Evolutionary conservation across 306 rosid species (phyloP).

Genomic region (Casuarina glauca): DNA sequence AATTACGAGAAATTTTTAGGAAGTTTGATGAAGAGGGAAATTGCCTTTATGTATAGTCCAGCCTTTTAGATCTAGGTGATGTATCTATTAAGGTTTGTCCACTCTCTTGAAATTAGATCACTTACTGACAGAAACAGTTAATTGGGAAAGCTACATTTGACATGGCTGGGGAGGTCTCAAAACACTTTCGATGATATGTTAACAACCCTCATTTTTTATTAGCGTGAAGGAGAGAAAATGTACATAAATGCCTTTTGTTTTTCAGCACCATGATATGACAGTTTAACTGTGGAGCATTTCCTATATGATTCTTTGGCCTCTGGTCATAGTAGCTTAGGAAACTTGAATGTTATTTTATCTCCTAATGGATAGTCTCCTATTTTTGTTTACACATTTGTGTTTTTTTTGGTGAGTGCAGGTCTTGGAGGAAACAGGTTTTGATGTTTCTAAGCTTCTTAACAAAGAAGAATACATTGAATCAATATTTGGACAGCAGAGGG

Average conservation of each 20-base stretch:
- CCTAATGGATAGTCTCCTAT: not conserved
- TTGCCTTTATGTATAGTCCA: not conserved
- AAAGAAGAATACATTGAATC: slow-evolving; percentile 76
- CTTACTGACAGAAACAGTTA: not conserved
- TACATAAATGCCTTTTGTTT: not conserved
- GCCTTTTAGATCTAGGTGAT: not conserved
- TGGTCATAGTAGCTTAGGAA: not conserved
- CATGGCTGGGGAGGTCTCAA: not conserved
- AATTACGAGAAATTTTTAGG: not conserved
- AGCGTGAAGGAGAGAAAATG: slow-evolving; percentile 2
- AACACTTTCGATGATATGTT: not conserved
- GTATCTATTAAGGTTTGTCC: not conserved
- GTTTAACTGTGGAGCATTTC: slow-evolving; percentile 4
- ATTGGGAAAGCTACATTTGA: not conserved
- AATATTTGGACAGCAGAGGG: slow-evolving; percentile 92
- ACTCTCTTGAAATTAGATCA: not conserved
- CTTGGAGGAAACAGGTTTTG: slow-evolving; percentile 95
- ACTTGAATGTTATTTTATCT: not conserved
- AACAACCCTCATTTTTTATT: not conserved
- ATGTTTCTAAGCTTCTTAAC: slow-evolving; percentile 65
- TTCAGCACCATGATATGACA: not conserved
- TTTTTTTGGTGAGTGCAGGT: slow-evolving; percentile 59
- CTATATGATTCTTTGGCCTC: not conserved
- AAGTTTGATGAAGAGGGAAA: not conserved
- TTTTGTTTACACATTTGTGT: slow-evolving; percentile 9